Base-by-base conservation (phyloP, 2,329 filamentous ascomycete species). In the Metarhizium brunneum region DNA sequence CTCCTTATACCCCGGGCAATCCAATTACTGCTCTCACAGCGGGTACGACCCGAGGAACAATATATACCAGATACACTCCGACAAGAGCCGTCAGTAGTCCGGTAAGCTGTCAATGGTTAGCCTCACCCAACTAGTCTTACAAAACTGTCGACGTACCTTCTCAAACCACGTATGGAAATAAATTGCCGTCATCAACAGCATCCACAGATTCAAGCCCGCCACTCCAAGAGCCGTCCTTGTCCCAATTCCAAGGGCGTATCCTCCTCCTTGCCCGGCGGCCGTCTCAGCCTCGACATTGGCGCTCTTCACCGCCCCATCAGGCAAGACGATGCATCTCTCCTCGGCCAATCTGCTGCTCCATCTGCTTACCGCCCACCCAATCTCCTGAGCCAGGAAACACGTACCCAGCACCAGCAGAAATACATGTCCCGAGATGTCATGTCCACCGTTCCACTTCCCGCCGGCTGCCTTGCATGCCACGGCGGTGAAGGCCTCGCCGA, bases 161-260 rank as follows among this genome's bases (percentile, higher is more conserved):
- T 99, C 94, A 64, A 95, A 86, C 92, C 92, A 97, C 0, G 94
- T 99, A 71, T 99, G 94, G 66, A 99, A 99, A 78, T 92, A 99
- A 43, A 95, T 92, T 2, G 92, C 92, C 45, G 94, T 99, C 94
- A 99, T 99, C 58, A 97, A 78, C 68, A 99, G 72, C 94, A 99
- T 99, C 90, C 94, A 97, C 76, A 86, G 82, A 66, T 86, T 90
- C 66, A 96, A 65, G 0, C 72, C 84, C 18, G 87, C 80, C 30
- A 96, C 83, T 0, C 66, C 78, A 29, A 79, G 72, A 59, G 85
- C 81, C 61, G 87, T 73, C 77, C 82, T 75, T 63, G 73, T 72
- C 8, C 78, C 72, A 52, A 80, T 61, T 3, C 77, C 74, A 56
- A 81, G 68, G 50, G 64, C 62, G 47, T 63, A 60, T 20, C 60